phyloP scores from a whole-genome alignment of 495 filamentous ascomycete genomes.

The Podospora appendiculata region DNA sequence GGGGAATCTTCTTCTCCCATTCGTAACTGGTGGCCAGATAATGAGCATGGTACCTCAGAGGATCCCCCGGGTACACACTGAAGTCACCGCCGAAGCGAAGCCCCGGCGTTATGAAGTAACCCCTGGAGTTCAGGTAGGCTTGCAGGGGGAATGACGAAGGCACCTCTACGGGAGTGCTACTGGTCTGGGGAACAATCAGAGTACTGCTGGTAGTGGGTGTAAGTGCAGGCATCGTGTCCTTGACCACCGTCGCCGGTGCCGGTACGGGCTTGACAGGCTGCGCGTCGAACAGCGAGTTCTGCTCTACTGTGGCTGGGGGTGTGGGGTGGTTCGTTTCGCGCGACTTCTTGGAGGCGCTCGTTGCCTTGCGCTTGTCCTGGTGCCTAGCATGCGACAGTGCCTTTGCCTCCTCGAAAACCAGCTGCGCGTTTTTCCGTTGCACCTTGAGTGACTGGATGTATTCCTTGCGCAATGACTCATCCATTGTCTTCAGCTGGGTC shows the following conservation, averaged over 20 bases:
- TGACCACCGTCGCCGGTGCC: background rate
- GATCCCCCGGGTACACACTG: conserved; percentile 90
- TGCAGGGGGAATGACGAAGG: conserved; percentile 52
- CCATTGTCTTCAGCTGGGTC: conserved; percentile 48
- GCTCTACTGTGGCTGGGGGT: conserved; percentile 15
- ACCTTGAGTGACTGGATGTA: conserved; percentile 35
- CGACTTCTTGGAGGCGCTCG: background rate
- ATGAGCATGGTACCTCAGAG: conserved; percentile 88
- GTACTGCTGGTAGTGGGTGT: conserved; percentile 15
- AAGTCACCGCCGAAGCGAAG: conserved; percentile 92
- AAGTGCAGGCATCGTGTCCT: conserved; percentile 14
- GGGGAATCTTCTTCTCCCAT: conserved; percentile 79
- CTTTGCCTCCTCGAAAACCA: conserved; percentile 29
- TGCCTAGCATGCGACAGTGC: conserved; percentile 24
- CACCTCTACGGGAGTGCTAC: conserved; percentile 9
- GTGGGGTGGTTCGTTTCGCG: conserved; percentile 9
- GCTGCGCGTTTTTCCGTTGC: conserved; percentile 33
- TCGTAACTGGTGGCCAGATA: conserved; percentile 70
- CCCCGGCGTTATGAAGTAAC: conserved; percentile 85
- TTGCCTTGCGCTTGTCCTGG: conserved; percentile 19
- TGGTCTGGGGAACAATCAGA: conserved; percentile 24
- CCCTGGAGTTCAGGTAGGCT: conserved; percentile 65
- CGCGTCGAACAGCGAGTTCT: conserved; percentile 38
- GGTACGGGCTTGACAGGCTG: conserved; percentile 7
- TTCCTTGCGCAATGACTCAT: conserved; percentile 42